phyloP scores from a whole-genome alignment of 768 basidiomycete genomes.

The Mycena belliarum region DNA sequence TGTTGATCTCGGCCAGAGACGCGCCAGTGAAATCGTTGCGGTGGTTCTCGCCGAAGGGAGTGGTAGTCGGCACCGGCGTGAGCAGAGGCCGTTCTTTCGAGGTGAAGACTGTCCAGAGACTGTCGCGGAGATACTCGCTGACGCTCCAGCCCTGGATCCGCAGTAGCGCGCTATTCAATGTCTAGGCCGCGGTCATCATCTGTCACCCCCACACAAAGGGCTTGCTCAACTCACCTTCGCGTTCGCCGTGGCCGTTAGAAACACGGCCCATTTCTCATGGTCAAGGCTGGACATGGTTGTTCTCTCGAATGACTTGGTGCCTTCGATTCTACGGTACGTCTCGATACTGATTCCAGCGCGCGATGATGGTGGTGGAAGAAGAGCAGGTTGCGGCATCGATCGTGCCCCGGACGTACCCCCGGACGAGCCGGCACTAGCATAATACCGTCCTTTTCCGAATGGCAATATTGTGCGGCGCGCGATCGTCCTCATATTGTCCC shows the following conservation, averaged over 20 bases:
- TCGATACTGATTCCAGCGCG: too few relatives aligned
- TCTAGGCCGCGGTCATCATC: not conserved
- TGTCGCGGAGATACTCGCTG: not conserved
- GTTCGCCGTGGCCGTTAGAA: not conserved
- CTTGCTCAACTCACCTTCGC: not conserved
- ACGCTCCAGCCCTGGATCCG: not conserved
- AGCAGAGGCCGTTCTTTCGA: not conserved
- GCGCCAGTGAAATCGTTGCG: constrained; percentile 1
- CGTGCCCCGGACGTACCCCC: too few relatives aligned
- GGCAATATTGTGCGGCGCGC: too few relatives aligned
- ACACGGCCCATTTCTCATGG: not conserved
- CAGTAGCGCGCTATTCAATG: not conserved
- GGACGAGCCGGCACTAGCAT: too few relatives aligned
- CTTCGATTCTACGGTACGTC: too few relatives aligned
- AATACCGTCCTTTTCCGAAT: too few relatives aligned
- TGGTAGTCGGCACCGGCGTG: not conserved
- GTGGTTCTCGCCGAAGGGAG: not conserved
- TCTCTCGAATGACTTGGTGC: too few relatives aligned
- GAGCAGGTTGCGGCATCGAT: too few relatives aligned
- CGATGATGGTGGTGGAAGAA: too few relatives aligned
- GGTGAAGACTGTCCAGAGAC: not conserved
- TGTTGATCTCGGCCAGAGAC: not conserved
- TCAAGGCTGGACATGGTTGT: not conserved
- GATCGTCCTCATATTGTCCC: too few relatives aligned
- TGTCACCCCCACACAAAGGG: too few relatives aligned